Evolutionary conservation across 1,284 basidiomycete genomes (phyloP).

Genomic region (Malassezia brasiliensis): DNA sequence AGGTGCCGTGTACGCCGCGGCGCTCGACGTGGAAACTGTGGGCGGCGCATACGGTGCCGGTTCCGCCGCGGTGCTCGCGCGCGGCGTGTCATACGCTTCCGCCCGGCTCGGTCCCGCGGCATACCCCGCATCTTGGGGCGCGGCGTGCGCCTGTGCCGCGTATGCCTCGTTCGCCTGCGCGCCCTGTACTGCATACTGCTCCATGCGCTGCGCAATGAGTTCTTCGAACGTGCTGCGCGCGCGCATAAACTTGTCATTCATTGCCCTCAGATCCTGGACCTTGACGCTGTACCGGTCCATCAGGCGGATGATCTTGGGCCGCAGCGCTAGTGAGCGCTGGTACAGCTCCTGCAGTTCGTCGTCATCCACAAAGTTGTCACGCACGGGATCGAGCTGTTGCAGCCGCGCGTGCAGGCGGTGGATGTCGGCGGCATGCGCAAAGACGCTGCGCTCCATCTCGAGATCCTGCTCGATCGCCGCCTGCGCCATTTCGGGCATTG

Average conservation of each 20-base stretch:
- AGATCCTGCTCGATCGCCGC: slow-evolving; percentile 71
- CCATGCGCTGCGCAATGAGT: slow-evolving; percentile 3
- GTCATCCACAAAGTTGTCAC: slow-evolving; percentile 80
- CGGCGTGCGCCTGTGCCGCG: background rate
- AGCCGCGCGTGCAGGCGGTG: slow-evolving; percentile 76
- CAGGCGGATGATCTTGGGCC: slow-evolving; percentile 87
- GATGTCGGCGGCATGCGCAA: slow-evolving; percentile 72
- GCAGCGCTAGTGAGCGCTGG: slow-evolving; percentile 71
- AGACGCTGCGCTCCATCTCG: slow-evolving; percentile 78
- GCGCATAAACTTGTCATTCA: slow-evolving; percentile 79
- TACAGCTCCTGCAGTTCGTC: slow-evolving; percentile 83
- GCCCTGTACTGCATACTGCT: slow-evolving; percentile 3
- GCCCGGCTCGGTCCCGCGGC: background rate
- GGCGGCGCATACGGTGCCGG: background rate
- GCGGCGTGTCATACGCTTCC: no score
- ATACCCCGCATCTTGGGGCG: background rate
- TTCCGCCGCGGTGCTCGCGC: background rate
- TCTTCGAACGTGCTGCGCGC: slow-evolving; percentile 72
- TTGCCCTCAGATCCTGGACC: slow-evolving; percentile 62
- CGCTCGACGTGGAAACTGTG: no score
- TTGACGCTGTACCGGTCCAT: slow-evolving; percentile 74
- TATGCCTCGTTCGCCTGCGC: background rate
- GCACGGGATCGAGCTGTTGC: slow-evolving; percentile 60
- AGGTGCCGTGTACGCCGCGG: background rate
- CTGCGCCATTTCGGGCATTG: slow-evolving; percentile 73